These are phyloP conservation scores for Neckera pumila DNA, from an alignment of 225 moss, liverwort and hornwort genomes.

Conservation along the genomic window DNA sequence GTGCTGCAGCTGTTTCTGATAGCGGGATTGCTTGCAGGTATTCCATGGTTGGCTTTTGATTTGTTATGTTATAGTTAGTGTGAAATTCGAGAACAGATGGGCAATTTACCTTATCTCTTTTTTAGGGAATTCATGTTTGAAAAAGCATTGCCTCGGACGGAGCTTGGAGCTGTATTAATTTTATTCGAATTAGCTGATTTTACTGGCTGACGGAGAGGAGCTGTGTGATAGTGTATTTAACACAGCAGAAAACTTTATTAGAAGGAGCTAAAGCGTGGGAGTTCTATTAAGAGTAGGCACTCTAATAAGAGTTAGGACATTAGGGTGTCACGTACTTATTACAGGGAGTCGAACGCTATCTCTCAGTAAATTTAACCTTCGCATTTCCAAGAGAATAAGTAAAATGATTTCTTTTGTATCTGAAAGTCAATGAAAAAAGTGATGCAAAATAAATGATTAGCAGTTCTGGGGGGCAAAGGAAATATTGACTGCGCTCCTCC, in stretches of 20 bases:
- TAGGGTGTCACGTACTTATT: neutral
- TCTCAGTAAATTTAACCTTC: neutral
- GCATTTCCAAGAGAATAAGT: neutral
- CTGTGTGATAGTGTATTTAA: neutral
- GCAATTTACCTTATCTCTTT: neutral
- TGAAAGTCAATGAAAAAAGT: neutral
- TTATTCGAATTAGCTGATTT: neutral
- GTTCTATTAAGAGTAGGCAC: neutral
- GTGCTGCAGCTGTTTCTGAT: constrained; percentile 10
- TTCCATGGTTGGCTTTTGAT: neutral
- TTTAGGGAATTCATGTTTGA: neutral
- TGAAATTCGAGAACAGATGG: neutral
- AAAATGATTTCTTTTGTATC: neutral
- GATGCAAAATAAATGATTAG: neutral
- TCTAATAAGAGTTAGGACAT: neutral
- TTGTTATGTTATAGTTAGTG: neutral
- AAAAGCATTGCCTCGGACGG: neutral
- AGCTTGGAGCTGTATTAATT: neutral
- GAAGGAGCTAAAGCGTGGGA: neutral
- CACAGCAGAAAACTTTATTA: neutral
- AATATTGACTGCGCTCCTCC: neutral
- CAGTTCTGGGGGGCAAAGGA: neutral
- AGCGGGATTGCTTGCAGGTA: constrained; percentile 13
- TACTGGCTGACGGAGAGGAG: neutral
- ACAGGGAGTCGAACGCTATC: neutral